Conservation (phyloP, 1,284 basidiomycete genomes). For the Papiliotrema nemorosa region DNA sequence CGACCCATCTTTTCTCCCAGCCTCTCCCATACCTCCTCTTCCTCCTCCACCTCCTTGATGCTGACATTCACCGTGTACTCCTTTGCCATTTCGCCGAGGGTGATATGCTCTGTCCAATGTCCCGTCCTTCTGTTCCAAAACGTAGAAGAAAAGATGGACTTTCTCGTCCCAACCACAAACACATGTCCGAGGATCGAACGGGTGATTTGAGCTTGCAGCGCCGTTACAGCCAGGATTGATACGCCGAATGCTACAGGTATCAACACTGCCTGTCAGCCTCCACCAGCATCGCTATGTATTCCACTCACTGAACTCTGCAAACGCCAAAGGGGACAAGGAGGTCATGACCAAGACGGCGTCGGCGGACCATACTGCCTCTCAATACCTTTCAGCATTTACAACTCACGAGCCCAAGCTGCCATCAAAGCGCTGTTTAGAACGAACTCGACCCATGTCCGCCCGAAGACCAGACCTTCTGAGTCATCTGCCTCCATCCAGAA, state of each 20-base stretch:
- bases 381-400: neutral
- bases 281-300: too few species aligned
- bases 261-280: too few species aligned
- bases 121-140: conserved; percentile 7
- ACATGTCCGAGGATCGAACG: conserved; percentile 7
- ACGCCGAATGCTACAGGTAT: too few species aligned
- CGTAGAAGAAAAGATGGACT: too few species aligned
- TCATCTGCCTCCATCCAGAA: conserved; percentile 1
- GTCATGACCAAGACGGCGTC: too few species aligned
- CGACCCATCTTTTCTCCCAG: neutral
- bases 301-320: too few species aligned
- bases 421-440: conserved; percentile 6
- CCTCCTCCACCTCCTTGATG: neutral
- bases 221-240: conserved; percentile 3
- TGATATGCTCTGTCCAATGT: conserved; percentile 7
- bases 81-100: neutral
- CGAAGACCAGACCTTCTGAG: conserved; percentile 8
- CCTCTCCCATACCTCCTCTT: neutral
- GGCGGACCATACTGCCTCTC: too few species aligned
- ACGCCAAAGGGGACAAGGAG: too few species aligned
- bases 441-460: conserved; percentile 15
- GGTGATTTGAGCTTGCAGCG: conserved; percentile 14
- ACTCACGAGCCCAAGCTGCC: conserved; percentile 19
- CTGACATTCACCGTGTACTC: neutral
- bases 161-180: neutral